Conservation (phyloP, 2,329 filamentous ascomycete genomes). For the Periconia macrospinosa region DNA sequence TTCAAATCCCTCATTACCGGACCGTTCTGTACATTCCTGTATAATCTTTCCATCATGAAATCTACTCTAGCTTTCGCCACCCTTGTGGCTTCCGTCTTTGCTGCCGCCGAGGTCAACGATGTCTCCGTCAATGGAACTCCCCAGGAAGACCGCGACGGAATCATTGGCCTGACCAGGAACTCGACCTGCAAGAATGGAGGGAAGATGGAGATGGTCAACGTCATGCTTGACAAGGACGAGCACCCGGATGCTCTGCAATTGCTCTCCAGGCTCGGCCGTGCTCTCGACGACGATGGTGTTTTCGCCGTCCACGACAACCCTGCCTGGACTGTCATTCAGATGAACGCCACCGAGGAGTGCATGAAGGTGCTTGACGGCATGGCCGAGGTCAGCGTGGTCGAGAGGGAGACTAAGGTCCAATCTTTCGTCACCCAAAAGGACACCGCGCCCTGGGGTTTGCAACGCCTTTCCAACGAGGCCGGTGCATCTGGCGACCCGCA, state of each 20-base stretch:
- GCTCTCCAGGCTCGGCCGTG: constrained; percentile 24
- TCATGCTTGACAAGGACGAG: constrained; percentile 23
- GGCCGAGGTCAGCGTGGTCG: constrained; percentile 46
- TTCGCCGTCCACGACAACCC: constrained; percentile 43
- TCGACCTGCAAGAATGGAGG: constrained; percentile 21
- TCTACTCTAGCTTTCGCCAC: constrained; percentile 27
- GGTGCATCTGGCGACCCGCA: constrained; percentile 34
- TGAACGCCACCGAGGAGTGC: constrained; percentile 46
- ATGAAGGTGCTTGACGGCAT: constrained; percentile 43
- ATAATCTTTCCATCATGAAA: constrained; percentile 32
- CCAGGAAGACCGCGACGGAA: constrained; percentile 15
- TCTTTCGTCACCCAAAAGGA: constrained; percentile 30
- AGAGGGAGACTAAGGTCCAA: constrained; percentile 42
- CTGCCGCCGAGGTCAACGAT: constrained; percentile 12
- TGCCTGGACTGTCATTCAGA: constrained; percentile 45
- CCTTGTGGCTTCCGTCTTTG: constrained; percentile 25
- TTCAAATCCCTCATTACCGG: constrained; percentile 14
- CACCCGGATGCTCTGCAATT: constrained; percentile 5
- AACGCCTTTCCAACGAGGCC: constrained; percentile 46
- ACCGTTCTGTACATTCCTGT: constrained; percentile 24
- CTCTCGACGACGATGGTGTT: constrained; percentile 39
- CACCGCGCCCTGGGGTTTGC: constrained; percentile 50
- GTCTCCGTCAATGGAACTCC: not conserved
- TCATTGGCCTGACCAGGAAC: constrained; percentile 24
- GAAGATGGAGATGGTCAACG: constrained; percentile 34